phyloP scores from a whole-genome alignment of 768 basidiomycete genomes.

The Sarcodon sp. region DNA sequence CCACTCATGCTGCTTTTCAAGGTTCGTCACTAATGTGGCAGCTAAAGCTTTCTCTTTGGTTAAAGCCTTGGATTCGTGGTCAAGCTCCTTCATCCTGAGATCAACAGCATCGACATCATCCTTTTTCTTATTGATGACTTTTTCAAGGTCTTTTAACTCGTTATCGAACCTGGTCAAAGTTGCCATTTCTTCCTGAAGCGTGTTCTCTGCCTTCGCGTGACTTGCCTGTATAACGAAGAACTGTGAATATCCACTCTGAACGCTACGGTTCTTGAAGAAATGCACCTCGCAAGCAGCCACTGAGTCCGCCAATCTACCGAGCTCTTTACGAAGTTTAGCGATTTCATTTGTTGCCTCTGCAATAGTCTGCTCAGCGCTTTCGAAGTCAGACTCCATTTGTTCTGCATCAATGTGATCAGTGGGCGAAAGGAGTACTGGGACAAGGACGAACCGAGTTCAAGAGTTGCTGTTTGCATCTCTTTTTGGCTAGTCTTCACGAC shows the following conservation, averaged over 20 bases:
- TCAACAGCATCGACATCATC: constrained; percentile 55
- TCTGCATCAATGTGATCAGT: constrained; percentile 27
- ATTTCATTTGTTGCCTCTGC: constrained; percentile 32
- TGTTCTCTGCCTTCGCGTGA: constrained; percentile 53
- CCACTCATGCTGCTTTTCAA: constrained; percentile 86
- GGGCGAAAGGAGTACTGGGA: not conserved
- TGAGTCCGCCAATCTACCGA: constrained; percentile 42
- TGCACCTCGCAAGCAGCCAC: constrained; percentile 31
- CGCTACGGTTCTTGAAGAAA: constrained; percentile 1
- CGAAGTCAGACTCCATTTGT: constrained; percentile 69
- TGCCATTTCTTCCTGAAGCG: constrained; percentile 76
- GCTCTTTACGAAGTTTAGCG: constrained; percentile 45
- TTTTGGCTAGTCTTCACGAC: constrained; percentile 80
- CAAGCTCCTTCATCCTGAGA: constrained; percentile 46
- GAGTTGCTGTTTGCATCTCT: constrained; percentile 73
- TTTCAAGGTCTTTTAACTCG: constrained; percentile 76
- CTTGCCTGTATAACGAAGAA: constrained; percentile 24
- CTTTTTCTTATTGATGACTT: constrained; percentile 74
- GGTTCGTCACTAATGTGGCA: constrained; percentile 33
- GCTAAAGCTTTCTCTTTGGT: constrained; percentile 54
- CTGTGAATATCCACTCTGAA: not conserved
- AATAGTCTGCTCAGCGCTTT: constrained; percentile 29
- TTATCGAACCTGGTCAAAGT: constrained; percentile 80
- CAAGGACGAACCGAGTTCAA: constrained; percentile 67
- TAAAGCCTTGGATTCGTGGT: constrained; percentile 52